Evolutionary conservation across 2,329 filamentous ascomycete species (phyloP), one percentile per base, ranked within the genome.

Genomic region (Ceratocystis destructans): DNA sequence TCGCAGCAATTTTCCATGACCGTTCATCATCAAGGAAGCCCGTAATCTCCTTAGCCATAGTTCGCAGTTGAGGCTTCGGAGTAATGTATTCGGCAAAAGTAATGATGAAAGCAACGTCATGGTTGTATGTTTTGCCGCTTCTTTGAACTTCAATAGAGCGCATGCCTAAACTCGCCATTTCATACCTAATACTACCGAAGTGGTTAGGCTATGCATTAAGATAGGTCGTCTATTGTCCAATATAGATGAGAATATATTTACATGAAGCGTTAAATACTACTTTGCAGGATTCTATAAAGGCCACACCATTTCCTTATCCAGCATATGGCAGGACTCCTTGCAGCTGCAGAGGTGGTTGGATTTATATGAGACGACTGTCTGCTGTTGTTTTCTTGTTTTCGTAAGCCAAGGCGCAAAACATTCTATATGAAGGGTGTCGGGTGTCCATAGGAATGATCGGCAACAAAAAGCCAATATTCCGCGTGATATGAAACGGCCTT

Each of bases 111-210:
- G 65, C 61, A 6, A 55, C 25, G 7, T 70, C 57, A 3, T 5
- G 12, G 2, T 57, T 25, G 7, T 45, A 61, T n/a, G 61, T 64
- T 31, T 62, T 64, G 10, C 62, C 69, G 7, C 66, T 64, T 25
- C 68, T 69, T 12, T 64, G 64, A 12, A 70, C 67, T 61, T 68
- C 64, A 37, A 70, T 69, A 0, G 69, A 69, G 17, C 67, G 33
- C 10, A 68, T 55, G 5, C 69, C 69, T 12, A 61, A 41, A 17
- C 48, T 48, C 33, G 68, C 65, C 5, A 68, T 69, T 2, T 57
- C 20, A 6, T 45, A 22, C n/a, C 69, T 67, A 62, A 68, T 41
- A 20, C 31, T 5, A 1, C 61, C 22, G 1, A 70, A 66, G 31
- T 69, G 64, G 8, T 53, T 0, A 33, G 45, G 0, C 65, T 69